Conservation (phyloP, 2,329 filamentous ascomycete genomes). For the Xylariaceae sp. region DNA sequence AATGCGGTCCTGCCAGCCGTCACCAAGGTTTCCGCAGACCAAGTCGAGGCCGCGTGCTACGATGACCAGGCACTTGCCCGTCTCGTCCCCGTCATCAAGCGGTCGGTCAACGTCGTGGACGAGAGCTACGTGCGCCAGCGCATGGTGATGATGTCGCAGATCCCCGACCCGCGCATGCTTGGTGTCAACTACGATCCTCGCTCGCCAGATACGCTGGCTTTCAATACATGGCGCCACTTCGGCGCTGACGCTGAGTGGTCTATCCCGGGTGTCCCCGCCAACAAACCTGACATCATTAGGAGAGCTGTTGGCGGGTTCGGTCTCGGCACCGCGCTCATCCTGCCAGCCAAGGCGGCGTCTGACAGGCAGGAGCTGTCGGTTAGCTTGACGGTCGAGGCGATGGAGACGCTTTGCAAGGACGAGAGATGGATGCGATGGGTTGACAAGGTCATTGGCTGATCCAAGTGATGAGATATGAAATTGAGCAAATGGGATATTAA, state of each 20-base stretch:
- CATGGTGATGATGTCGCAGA: conserved; percentile 34
- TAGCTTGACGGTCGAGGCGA: conserved; percentile 30
- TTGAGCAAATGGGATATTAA: neutral
- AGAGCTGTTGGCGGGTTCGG: conserved; percentile 30
- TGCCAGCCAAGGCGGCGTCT: conserved; percentile 28
- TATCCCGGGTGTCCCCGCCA: conserved; percentile 34
- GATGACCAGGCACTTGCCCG: conserved; percentile 26
- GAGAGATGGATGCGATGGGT: conserved; percentile 31
- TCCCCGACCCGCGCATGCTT: conserved; percentile 36
- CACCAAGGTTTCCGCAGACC: conserved; percentile 25
- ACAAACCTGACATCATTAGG: conserved; percentile 34
- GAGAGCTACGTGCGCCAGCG: conserved; percentile 37
- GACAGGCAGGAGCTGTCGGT: conserved; percentile 31
- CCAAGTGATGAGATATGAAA: conserved; percentile 5
- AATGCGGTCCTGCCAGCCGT: conserved; percentile 39
- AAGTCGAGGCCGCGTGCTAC: conserved; percentile 24
- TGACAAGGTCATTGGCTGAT: conserved; percentile 30
- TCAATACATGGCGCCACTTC: conserved; percentile 43
- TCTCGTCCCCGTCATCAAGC: conserved; percentile 30
- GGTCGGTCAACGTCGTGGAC: conserved; percentile 35
- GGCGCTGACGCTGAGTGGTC: conserved; percentile 38
- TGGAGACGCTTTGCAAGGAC: conserved; percentile 30
- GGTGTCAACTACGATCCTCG: conserved; percentile 38
- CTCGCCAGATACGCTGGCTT: conserved; percentile 36
- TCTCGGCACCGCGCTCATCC: conserved; percentile 31